phyloP scores from a whole-genome alignment of 805 yeast species.

The Henningerozyma blattae region DNA sequence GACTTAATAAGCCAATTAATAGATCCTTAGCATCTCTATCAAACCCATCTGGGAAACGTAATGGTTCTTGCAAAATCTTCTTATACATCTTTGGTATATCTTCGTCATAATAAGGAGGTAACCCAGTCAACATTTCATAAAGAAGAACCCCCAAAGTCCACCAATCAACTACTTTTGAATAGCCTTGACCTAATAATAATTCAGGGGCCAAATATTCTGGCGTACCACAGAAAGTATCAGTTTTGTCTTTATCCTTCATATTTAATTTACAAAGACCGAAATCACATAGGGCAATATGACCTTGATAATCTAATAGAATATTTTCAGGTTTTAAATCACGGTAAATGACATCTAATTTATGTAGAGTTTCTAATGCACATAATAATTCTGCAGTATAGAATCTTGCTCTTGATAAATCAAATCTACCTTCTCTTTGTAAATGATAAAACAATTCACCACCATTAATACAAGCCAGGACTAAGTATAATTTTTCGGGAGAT shows the following conservation, averaged over 20 bases:
- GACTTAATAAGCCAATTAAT: constrained; percentile 55
- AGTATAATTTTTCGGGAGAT: constrained; percentile 76
- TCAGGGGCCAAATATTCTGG: constrained; percentile 97
- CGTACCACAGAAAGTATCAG: constrained; percentile 91
- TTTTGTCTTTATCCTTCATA: constrained; percentile 78
- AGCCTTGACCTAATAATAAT: constrained; percentile 77
- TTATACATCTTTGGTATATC: constrained; percentile 85
- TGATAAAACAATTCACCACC: constrained; percentile 95
- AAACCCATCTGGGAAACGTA: constrained; percentile 75
- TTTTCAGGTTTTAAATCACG: constrained; percentile 94
- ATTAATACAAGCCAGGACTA: constrained; percentile 83
- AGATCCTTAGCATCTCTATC: constrained; percentile 76
- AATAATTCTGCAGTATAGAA: constrained; percentile 88
- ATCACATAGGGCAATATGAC: constrained; percentile 93
- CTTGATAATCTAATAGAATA: constrained; percentile 84
- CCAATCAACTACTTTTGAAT: constrained; percentile 92
- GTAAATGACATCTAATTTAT: constrained; percentile 81
- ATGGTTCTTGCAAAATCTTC: constrained; percentile 77
- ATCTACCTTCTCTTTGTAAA: constrained; percentile 77
- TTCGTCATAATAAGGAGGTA: constrained; percentile 94
- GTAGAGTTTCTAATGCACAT: constrained; percentile 84
- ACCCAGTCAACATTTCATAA: constrained; percentile 90
- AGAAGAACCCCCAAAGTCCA: constrained; percentile 94
- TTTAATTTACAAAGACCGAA: constrained; percentile 91
- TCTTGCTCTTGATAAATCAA: constrained; percentile 75